Evolutionary conservation across 768 basidiomycete genomes (phyloP), one percentile per base, ranked within the genome.

Genomic region (Tulasnella sp.): DNA sequence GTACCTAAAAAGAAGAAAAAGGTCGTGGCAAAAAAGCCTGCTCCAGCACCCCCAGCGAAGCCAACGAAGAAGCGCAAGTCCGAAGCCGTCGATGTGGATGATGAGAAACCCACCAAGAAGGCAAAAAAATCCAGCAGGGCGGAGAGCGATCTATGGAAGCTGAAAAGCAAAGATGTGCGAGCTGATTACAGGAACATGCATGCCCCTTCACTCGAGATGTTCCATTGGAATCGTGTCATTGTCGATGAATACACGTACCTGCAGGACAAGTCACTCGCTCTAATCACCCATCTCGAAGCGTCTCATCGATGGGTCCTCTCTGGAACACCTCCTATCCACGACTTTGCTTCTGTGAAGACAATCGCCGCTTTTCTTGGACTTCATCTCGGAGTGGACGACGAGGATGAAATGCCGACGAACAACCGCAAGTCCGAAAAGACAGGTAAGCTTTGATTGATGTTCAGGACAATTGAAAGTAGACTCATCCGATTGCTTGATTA

Each of bases 241-340:
- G 79, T 93, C 35, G 92, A 95, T 65, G 91, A 96, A 62, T 96
- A 92, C 64, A 92, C 90, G 1, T 95, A 96, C 60, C 72, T 92
- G 20, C 78, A 81, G 22, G 87, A 84, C 48, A 80, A 83, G 59
- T 72, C 80, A 5, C 82, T 85, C 55, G 72, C 85, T 2, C 71
- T 90, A 59, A 74, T 93, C 32, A 87, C 85, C 2, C 75, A 74
- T 42, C 66, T 92, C 19, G 76, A 78, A 9, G 81, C 86, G 0
- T 79, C 82, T 44, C 74, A 86, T 37, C 83, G 81, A 49, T 96
- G 92, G 92, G 87, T 96, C 5, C 72, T 96, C n/a, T 96, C 92
- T 2, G 92, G 92, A 10, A 96, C 92, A 20, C 92, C 92, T 6
- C 91, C 91, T 0, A 81, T 89, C 48, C 81, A 84, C 52, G 86